These are phyloP conservation scores for Geopyxis carbonaria DNA, from an alignment of 495 filamentous ascomycete genomes.

Conservation along the genomic window DNA sequence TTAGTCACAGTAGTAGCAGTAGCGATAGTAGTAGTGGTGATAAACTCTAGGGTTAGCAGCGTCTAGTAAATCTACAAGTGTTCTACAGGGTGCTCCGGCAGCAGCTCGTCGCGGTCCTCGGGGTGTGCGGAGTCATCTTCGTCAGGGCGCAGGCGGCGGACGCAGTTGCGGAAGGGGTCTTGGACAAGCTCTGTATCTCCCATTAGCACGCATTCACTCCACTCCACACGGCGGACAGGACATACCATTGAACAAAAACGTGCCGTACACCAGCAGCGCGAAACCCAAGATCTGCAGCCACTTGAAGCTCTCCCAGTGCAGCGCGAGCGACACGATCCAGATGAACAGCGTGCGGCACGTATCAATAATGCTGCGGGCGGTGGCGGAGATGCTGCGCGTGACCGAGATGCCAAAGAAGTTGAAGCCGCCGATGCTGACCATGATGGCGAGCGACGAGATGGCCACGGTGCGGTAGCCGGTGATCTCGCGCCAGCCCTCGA, in stretches of 20 bases:
- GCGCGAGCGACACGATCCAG: slow-evolving; percentile 82
- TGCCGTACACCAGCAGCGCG: slow-evolving; percentile 80
- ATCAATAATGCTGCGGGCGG: slow-evolving; percentile 85
- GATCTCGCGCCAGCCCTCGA: slow-evolving; percentile 67
- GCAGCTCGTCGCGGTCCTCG: slow-evolving; percentile 37
- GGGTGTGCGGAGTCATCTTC: slow-evolving; percentile 13
- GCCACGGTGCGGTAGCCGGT: slow-evolving; percentile 49
- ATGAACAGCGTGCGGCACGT: slow-evolving; percentile 96
- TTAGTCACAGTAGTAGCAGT: too few relatives aligned
- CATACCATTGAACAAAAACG: slow-evolving; percentile 79
- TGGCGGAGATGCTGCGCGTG: slow-evolving; percentile 73
- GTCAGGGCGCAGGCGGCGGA: slow-evolving; percentile 27
- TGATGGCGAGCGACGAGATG: slow-evolving; percentile 66
- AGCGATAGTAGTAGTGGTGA: too few relatives aligned
- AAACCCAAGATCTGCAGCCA: slow-evolving; percentile 91
- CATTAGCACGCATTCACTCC: slow-evolving; percentile 1
- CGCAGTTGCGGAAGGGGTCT: slow-evolving; percentile 52
- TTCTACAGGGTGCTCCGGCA: slow-evolving; percentile 74
- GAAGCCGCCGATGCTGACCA: slow-evolving; percentile 97
- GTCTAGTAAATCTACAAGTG: slow-evolving; percentile 33
- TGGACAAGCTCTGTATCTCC: slow-evolving; percentile 37
- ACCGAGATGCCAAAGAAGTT: slow-evolving; percentile 96
- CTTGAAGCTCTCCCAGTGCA: slow-evolving; percentile 93
- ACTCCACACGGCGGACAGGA: not conserved
- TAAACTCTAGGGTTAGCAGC: too few relatives aligned